phyloP scores from a whole-genome alignment of 2,329 filamentous ascomycete genomes.

The Apiospora phragmitis region DNA sequence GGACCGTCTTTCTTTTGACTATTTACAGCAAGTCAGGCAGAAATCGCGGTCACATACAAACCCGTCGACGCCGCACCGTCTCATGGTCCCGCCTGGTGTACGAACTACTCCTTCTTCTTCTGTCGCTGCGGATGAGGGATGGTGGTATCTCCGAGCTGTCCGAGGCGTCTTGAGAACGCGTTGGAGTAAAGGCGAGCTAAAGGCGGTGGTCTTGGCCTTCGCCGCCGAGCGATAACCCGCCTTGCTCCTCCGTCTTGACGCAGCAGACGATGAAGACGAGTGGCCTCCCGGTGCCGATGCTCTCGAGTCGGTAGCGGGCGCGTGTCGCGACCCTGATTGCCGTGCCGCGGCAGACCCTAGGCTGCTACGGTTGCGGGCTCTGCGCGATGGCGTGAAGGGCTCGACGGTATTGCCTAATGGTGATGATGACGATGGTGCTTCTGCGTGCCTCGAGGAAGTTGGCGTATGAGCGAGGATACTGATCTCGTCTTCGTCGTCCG shows the following conservation, averaged over 20 bases:
- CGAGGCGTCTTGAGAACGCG: conserved; percentile 22
- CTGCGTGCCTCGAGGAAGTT: neutral
- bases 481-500: conserved; percentile 15
- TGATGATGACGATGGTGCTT: neutral
- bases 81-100: conserved; percentile 51
- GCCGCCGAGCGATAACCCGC: neutral
- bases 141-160: neutral
- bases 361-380: neutral
- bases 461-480: conserved; percentile 1
- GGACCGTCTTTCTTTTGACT: neutral
- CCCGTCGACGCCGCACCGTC: conserved; percentile 55
- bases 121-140: neutral
- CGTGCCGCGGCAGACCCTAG: neutral
- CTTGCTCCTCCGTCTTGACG: neutral
- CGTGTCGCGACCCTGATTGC: neutral
- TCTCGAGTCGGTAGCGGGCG: neutral
- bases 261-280: neutral
- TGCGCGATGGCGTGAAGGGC: neutral
- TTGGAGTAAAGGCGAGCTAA: neutral
- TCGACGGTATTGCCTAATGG: neutral
- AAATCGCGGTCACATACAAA: conserved; percentile 59
- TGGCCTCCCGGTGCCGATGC: neutral
- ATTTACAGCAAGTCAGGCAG: conserved; percentile 56
- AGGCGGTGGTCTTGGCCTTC: neutral
- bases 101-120: conserved; percentile 28